Evolutionary conservation across 768 basidiomycete genomes (phyloP).

Genomic region (Gyrodon lividus): DNA sequence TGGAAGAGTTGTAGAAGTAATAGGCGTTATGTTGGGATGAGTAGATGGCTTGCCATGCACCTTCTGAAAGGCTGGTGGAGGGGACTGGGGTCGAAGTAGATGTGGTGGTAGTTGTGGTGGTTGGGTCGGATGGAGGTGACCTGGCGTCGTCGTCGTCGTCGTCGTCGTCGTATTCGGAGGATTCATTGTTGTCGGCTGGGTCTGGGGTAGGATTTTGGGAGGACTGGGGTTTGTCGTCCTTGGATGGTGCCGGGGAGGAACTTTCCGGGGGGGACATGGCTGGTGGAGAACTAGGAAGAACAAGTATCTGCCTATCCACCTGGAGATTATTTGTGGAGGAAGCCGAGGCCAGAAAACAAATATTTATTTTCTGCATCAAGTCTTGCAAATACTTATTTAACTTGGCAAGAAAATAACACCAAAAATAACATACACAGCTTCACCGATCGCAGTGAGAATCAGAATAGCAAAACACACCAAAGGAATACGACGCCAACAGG

Average conservation of each 20-base stretch:
- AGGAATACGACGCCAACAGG: not conserved
- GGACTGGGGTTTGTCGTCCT: constrained; percentile 1
- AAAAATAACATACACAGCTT: not conserved
- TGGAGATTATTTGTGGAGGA: too few relatives aligned
- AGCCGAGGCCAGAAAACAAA: too few relatives aligned
- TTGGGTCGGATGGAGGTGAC: constrained; percentile 1
- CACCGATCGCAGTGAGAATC: not conserved
- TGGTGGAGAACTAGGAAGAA: too few relatives aligned
- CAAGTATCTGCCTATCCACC: too few relatives aligned
- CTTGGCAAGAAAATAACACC: not conserved
- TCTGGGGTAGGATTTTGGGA: constrained; percentile 4
- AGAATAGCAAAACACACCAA: not conserved
- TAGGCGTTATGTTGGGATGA: constrained; percentile 77
- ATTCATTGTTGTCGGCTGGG: constrained; percentile 1
- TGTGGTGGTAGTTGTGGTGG: constrained; percentile 5
- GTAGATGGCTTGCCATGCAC: constrained; percentile 79
- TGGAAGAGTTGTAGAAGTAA: constrained; percentile 78
- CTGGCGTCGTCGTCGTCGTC: not conserved
- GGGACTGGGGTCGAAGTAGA: constrained; percentile 7
- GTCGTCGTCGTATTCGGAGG: not conserved
- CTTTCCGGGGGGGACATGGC: constrained; percentile 13
- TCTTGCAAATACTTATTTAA: not conserved
- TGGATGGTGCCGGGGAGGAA: constrained; percentile 4
- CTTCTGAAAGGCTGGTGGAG: constrained; percentile 23
- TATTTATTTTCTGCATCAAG: constrained; percentile 8